Evolutionary conservation across 164 flowering plant genomes (phyloP), one percentile per base, ranked within the genome.

Genomic region (Vitis rupestris): DNA sequence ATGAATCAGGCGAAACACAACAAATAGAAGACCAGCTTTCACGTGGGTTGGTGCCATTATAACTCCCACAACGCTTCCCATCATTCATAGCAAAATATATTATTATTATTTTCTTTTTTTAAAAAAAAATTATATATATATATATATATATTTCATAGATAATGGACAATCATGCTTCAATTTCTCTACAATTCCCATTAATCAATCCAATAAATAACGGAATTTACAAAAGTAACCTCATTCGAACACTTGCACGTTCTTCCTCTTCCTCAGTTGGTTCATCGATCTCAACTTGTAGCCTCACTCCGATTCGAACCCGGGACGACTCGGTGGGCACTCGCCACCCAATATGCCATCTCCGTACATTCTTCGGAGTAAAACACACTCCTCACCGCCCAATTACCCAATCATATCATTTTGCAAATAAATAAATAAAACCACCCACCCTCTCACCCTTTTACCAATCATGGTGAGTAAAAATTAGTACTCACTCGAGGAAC

Each of bases 251-350:
- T 12, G 0, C 15, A 6, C 29, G 15, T 14, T 11, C 44, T 31
- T 15, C 14, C 50, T n/a, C 55, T 50, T 59, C 50, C 52, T 59
- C 57, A 0, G 27, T 50, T 5, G 44, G 2, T 17, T 66, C 60
- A 11, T 53, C 59, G 6, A 16, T 13, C 10, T 64, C 51, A 4
- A 31, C 8, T 19, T 19, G n/a, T 61, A 15, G 6, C 52, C 10
- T 44, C 16, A 69, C 78, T 80, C 85, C 84, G 75, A 72, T 78
- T 72, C 76, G 81, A 84, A 82, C 84, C 74, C 83, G 88, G 92
- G 92, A 88, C 83, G 87, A 88, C 92, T 80, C 83, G 84, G 88
- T 67, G 76, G 77, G 61, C 71, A 66, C 69, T 63, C 76, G 9
- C 68, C 73, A 53, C 69, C 75, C 50, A 9, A 17, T 66, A 44